A percentile compares a stretch with the other conserved stretches of the same genome.
Conservation (phyloP, 2,329 filamentous ascomycete species). For the Clarireedia sp. region DNA sequence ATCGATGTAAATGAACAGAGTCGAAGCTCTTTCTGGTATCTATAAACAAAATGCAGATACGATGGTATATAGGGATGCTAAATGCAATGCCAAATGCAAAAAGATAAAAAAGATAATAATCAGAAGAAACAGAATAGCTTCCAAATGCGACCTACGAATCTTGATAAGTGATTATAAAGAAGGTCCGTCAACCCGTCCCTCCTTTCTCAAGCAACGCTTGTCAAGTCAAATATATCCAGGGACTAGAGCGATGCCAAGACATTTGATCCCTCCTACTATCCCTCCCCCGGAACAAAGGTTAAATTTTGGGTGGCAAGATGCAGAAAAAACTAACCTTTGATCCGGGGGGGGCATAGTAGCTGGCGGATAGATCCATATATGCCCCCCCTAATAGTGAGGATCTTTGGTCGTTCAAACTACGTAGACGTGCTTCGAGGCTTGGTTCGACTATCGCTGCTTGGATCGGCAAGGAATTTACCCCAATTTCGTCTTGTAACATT, state of each 20-base stretch:
- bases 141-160: background rate
- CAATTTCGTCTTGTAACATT: constrained; percentile 4
- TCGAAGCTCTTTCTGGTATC: too few relatives aligned
- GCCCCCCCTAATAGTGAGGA: background rate
- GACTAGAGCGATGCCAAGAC: background rate
- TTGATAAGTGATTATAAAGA: background rate
- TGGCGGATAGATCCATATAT: background rate
- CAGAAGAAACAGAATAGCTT: background rate
- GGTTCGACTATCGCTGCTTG: background rate
- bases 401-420: constrained; percentile 2
- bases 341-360: too few relatives aligned
- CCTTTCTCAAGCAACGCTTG: too few relatives aligned
- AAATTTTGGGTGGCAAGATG: too few relatives aligned
- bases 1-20: too few relatives aligned
- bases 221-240: too few relatives aligned
- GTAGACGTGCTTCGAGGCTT: background rate
- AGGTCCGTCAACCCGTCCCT: background rate
- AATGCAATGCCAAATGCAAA: background rate
- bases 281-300: too few relatives aligned
- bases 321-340: too few relatives aligned
- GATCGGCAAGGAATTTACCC: background rate
- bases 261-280: background rate
- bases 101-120: background rate
- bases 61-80: too few relatives aligned
- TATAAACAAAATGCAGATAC: too few relatives aligned